Base-by-base conservation (phyloP, 75 land plant genomes). In the Pinus albicaulis region DNA sequence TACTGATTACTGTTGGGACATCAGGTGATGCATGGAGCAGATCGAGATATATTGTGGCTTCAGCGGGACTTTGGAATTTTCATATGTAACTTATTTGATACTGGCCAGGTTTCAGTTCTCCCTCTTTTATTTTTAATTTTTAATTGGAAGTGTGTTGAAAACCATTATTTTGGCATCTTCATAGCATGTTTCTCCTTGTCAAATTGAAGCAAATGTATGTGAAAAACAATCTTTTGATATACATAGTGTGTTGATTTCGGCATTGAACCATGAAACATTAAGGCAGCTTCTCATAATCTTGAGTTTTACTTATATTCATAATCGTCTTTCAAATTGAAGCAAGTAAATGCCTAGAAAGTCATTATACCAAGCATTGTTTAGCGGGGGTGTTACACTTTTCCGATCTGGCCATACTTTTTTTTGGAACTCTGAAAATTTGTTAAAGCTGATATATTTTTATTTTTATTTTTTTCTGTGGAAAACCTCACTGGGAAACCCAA, bases 1-100 rank as follows among this genome's bases (percentile, higher is more conserved):
- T 19, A 68, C 41, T 68, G 13, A 66, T 41, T 20, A 7, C 19
- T 41, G 8, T 38, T 22, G 53, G 71, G 52, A 41, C 15, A 72
- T 75, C 85, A 97, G 99, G 95, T 97, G 41, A 90, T 97, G 91
- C 99, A 97, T 88, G 99, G 99, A 85, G 92, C 99, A 75, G 93
- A 92, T 87, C 81, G 78, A 58, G 99, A 97, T 75, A 85, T 97
- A 24, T 11, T 92, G 41, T 97, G 99, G 99, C 93, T 97, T 76
- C 99, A 97, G 84, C 81, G 98, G 71, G 99, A 97, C 68, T 97
- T 97, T 74, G 98, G 98, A 81, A 97, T 94, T 56, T 97, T 90
- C 71, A 78, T 97, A 7, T 97, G 99, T 85, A 97, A 97, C 72
- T 76, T 94, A 64, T 97, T 97, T 79, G 99, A 97, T 74, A 97